Evolutionary conservation across 176 grass and related monocot genomes (phyloP).

Genomic region (Zea luxurians): DNA sequence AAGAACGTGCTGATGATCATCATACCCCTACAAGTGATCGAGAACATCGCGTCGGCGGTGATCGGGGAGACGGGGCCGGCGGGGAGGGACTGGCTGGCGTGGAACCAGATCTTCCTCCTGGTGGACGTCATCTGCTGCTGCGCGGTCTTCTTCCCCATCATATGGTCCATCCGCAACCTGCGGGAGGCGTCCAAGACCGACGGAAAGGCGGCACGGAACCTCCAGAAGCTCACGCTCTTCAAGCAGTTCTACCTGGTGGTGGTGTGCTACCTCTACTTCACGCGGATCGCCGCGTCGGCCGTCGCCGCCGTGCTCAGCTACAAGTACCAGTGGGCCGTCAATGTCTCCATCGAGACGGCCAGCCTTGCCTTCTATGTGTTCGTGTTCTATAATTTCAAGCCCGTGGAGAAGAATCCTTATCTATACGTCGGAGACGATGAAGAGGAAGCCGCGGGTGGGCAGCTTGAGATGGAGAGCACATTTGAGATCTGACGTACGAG

Average conservation of each 20-base stretch:
- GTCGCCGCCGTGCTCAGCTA: constrained; percentile 52
- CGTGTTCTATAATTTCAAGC: constrained; percentile 63
- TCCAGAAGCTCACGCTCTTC: constrained; percentile 75
- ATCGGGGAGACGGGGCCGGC: constrained; percentile 67
- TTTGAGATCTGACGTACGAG: constrained; percentile 61
- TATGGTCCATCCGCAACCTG: constrained; percentile 70
- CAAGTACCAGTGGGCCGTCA: constrained; percentile 55
- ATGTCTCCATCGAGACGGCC: constrained; percentile 34
- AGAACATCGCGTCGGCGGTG: constrained; percentile 58
- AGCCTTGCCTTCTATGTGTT: constrained; percentile 55
- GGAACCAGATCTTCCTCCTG: constrained; percentile 69
- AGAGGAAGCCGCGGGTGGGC: constrained; percentile 48
- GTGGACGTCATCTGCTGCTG: constrained; percentile 66
- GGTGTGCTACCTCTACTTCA: constrained; percentile 73
- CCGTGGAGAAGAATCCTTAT: constrained; percentile 56
- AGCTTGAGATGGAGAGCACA: constrained; percentile 47
- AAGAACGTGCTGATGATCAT: constrained; percentile 69
- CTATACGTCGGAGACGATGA: constrained; percentile 61
- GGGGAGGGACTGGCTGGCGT: constrained; percentile 50
- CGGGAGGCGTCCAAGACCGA: constrained; percentile 69
- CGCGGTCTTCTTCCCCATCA: constrained; percentile 65
- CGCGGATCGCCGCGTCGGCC: constrained; percentile 42
- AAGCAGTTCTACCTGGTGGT: constrained; percentile 68
- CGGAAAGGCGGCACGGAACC: constrained; percentile 67
- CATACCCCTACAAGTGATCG: constrained; percentile 59